Conservation (phyloP, 345 rosid species). For the Corchorus capsularis region DNA sequence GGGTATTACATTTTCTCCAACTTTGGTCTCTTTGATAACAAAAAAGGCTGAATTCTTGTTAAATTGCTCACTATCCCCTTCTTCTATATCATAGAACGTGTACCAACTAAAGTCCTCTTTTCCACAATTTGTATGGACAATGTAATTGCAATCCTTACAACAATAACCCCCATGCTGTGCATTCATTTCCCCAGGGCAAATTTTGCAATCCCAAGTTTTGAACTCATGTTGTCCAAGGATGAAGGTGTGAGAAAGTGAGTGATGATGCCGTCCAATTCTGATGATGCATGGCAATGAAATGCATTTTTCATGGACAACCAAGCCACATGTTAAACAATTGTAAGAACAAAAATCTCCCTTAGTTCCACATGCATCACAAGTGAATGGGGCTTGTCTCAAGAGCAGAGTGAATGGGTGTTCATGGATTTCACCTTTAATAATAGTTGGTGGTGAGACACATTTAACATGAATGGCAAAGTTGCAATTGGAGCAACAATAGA, state of each 20-base stretch:
- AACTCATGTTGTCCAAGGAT: neutral
- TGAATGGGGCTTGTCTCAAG: neutral
- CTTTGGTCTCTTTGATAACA: neutral
- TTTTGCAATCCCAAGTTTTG: neutral
- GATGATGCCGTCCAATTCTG: neutral
- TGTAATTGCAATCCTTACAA: constrained; percentile 8
- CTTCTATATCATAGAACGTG: constrained; percentile 10
- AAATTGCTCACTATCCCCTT: neutral
- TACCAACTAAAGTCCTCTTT: constrained; percentile 15
- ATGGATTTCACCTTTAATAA: neutral
- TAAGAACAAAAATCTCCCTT: neutral
- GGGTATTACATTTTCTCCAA: constrained; percentile 1
- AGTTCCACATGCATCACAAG: neutral
- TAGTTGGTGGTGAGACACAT: neutral
- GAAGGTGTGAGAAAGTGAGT: neutral
- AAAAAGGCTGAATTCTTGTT: neutral
- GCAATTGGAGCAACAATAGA: no score
- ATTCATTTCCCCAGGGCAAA: neutral
- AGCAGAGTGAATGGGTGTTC: neutral
- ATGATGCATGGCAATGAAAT: neutral
- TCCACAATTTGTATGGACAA: constrained; percentile 27
- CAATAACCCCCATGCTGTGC: constrained; percentile 22
- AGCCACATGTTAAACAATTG: neutral
- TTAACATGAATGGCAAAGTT: no score
- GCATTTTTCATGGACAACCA: neutral